Evolutionary conservation across 225 moss, liverwort and hornwort genomes (phyloP).

Genomic region (Marchantia paleacea): DNA sequence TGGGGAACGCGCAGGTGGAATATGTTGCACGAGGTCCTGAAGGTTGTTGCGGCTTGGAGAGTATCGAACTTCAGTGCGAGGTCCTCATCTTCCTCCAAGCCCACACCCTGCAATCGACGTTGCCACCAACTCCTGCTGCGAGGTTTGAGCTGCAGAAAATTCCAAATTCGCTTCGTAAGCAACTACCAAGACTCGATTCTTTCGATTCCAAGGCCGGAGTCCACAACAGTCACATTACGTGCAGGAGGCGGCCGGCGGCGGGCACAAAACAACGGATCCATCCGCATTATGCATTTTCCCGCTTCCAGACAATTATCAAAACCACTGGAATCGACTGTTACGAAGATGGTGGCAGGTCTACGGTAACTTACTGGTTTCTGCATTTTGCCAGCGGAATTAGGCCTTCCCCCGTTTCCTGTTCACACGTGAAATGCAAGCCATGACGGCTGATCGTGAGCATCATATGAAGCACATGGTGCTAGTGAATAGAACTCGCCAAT

Average conservation of each 20-base stretch:
- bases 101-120: constrained; percentile 58
- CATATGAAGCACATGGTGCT: no score
- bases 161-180: background rate
- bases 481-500: no score
- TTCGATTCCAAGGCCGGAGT: no score
- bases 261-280: no score
- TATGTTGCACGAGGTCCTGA: constrained; percentile 64
- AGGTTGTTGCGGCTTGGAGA: constrained; percentile 54
- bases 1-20: constrained; percentile 73
- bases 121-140: constrained; percentile 74
- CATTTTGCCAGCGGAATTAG: background rate
- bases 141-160: constrained; percentile 50
- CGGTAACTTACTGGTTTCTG: constrained; percentile 20
- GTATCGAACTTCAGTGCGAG: constrained; percentile 60
- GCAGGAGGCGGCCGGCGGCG: no score
- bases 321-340: no score
- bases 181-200: no score
- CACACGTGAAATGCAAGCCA: background rate
- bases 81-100: constrained; percentile 78
- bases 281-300: no score
- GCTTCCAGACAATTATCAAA: no score
- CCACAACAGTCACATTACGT: no score
- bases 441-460: no score
- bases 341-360: no score
- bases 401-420: constrained; percentile 17